Base-by-base conservation (phyloP, 306 rosid genomes). In the Phaseolus lunatus region DNA sequence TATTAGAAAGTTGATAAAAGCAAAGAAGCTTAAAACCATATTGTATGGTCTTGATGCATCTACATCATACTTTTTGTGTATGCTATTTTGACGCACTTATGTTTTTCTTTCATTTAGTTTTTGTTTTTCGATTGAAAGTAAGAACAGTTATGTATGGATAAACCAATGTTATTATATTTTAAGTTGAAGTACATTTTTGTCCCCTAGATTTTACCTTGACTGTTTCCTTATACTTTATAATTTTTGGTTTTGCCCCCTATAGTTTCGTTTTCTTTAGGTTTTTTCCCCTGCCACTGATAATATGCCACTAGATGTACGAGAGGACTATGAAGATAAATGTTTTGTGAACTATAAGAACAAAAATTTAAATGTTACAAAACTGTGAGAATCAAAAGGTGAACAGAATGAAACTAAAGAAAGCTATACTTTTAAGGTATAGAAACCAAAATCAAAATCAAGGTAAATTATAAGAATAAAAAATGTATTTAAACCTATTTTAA, bases 31-130 rank as follows among this genome's bases (percentile, higher is more conserved):
- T 73, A 49, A n/a, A n/a, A 16, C 59, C 69, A 64, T 75, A 29
- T 68, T 75, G 69, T 61, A 61, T 68, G 52, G 62, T 61, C 68
- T 74, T 67, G 66, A 57, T 57, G 47, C 59, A 43, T 63, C 70
- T 65, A 27, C 39, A 52, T 53, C 58, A 19, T 10, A 16, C 18
- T 24, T 63, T 75, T 3, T 16, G 18, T 64, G 18, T 70, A 20
- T 18, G 33, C 5, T 26, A 70, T 52, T 47, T 47, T 20, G 27
- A 56, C 6, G 61, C 13, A 59, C 69, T 18, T 67, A 19, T 77
- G 74, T 27, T 43, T 73, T 20, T 54, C 12, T 48, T 11, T 11
- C 48, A 33, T 61, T n/a, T 16, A 11, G 13, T 7, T 52, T 53
- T 72, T 16, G n/a, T n/a, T 33, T 63, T 37, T 27, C 35, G 47